Evolutionary conservation across 345 rosid species (phyloP), one percentile per base, ranked within the genome.

Genomic region (Populus euphratica): DNA sequence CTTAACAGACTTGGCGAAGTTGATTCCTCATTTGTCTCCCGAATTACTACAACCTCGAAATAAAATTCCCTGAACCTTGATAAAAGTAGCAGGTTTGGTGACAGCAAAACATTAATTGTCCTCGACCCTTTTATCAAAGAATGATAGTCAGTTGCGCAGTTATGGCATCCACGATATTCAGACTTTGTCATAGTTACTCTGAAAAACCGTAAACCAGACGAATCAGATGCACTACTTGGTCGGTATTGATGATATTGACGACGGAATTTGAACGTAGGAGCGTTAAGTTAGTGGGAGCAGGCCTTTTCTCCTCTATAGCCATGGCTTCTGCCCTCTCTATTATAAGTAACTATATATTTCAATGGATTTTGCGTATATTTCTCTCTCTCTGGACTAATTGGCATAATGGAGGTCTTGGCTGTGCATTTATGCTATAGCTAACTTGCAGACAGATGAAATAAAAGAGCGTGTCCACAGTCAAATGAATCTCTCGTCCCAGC

Each of bases 11-110:
- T 94, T 4, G 93, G 91, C 97, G 97, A 94, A 70, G 94, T 88
- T 81, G 90, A 84, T 91, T 89, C 88, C 91, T 91, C 33, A 89
- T 93, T 5, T 95, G 92, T 70, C 87, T 52, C 17, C 17, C 90
- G 87, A 85, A 94, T 89, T 33, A 88, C 90, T 85, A 87, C 91
- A 23, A 90, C 91, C 81, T 82, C 88, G 0, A 86, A 70, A 43
- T 3, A 94, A 33, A 16, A 88, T 85, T 76, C 89, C 88, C 56
- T 76, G 71, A 76, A 90, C 97, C 20, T 82, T 69, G 20, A 94
- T 92, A 6, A 75, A 17, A 27, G 81, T 69, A 8, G 80, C 86
- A 62, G 90, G 86, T 81, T 89, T 96, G 2, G 73, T 67, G 3
- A 90, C 88, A 67, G 92, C 96, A n/a, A 86, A 65, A 85, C 90